Percentiles rank a stretch among this genome's conserved stretches.
Conservation (phyloP, 805 yeast species). For the Wickerhamomyces bovis region DNA sequence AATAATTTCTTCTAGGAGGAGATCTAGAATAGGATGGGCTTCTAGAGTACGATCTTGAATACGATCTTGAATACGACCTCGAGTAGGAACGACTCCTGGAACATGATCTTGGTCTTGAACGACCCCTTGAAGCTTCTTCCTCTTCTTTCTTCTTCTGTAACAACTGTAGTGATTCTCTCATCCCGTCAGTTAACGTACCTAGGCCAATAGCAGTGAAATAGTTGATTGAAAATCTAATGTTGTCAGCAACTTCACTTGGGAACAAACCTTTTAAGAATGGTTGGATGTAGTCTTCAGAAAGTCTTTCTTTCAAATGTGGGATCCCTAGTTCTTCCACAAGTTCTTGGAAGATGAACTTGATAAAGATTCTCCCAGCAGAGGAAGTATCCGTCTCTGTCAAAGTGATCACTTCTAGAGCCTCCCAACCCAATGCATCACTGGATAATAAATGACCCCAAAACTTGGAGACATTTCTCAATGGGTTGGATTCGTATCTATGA, state of each 20-base stretch:
- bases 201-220: constrained; percentile 90
- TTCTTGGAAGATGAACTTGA: constrained; percentile 77
- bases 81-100: constrained; percentile 12
- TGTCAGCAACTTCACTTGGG: constrained; percentile 48
- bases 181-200: constrained; percentile 74
- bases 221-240: constrained; percentile 74
- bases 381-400: constrained; percentile 69
- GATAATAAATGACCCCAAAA: constrained; percentile 84
- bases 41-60: constrained; percentile 8
- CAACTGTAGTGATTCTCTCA: constrained; percentile 53
- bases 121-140: constrained; percentile 12
- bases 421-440: constrained; percentile 62
- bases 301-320: constrained; percentile 38
- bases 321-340: constrained; percentile 73
- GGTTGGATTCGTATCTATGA: constrained; percentile 65
- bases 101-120: constrained; percentile 21
- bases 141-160: constrained; percentile 18
- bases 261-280: constrained; percentile 53
- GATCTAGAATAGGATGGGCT: constrained; percentile 22
- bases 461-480: constrained; percentile 72
- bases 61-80: constrained; percentile 9
- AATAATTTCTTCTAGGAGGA: constrained; percentile 2
- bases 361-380: constrained; percentile 73
- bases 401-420: constrained; percentile 44
- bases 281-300: constrained; percentile 47